Evolutionary conservation across 768 basidiomycete species (phyloP).

Genomic region (Austroboletus festivus): DNA sequence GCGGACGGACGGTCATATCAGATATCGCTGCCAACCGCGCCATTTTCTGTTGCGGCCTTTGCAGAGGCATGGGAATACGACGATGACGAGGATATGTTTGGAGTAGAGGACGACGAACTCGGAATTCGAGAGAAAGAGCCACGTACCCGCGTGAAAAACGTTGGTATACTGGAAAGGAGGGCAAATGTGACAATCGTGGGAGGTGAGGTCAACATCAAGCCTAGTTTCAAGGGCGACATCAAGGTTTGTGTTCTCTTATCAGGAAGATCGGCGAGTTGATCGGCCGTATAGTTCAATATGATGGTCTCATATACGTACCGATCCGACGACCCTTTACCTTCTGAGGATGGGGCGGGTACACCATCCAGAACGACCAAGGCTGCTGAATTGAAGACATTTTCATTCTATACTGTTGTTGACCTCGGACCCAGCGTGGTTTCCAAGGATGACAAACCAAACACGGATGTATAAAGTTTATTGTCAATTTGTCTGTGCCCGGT

Average conservation of each 20-base stretch:
- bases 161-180: constrained; percentile 83
- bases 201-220: constrained; percentile 83
- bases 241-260: constrained; percentile 51
- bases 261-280: not conserved
- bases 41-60: constrained; percentile 84
- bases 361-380: constrained; percentile 44
- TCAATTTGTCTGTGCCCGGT: no score
- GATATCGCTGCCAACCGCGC: constrained; percentile 70
- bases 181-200: constrained; percentile 88
- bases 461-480: constrained; percentile 12
- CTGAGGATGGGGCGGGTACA: constrained; percentile 55
- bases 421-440: constrained; percentile 68
- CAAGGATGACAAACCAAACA: constrained; percentile 45
- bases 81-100: constrained; percentile 85
- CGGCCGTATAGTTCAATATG: constrained; percentile 77
- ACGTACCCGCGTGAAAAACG: constrained; percentile 50
- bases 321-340: constrained; percentile 76
- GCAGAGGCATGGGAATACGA: constrained; percentile 99
- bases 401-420: constrained; percentile 83
- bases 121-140: constrained; percentile 43
- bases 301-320: constrained; percentile 92
- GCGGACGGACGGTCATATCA: constrained; percentile 54
- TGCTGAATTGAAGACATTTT: constrained; percentile 82
- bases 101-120: constrained; percentile 40
- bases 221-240: constrained; percentile 71